A percentile compares a stretch with the other conserved stretches of the same genome.
Evolutionary conservation across 73 alveolate species (phyloP).

Genomic region (Tetrahymena elliotti): DNA sequence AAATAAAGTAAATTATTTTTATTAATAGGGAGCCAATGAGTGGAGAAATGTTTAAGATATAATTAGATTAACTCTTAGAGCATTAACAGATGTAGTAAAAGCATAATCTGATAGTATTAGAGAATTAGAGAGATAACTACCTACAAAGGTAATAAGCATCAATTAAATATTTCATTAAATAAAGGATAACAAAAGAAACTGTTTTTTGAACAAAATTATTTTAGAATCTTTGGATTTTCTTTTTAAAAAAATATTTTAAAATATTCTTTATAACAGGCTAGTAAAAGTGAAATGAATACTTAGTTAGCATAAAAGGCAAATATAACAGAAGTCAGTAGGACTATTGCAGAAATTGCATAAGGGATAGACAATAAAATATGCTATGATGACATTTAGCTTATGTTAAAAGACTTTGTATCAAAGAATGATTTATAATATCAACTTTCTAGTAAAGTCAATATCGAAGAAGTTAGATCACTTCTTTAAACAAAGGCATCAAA

Average conservation of each 20-base stretch:
- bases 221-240: background rate
- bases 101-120: slow-evolving; percentile 36
- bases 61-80: slow-evolving; percentile 45
- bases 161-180: background rate
- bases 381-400: slow-evolving; percentile 27
- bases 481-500: slow-evolving; percentile 70
- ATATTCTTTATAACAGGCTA: background rate
- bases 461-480: slow-evolving; percentile 56
- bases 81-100: slow-evolving; percentile 40
- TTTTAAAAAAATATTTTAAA: background rate
- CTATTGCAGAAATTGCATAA: slow-evolving; percentile 59
- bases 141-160: slow-evolving; percentile 22
- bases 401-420: slow-evolving; percentile 45
- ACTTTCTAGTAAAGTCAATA: slow-evolving; percentile 32
- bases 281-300: slow-evolving; percentile 24
- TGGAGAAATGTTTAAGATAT: slow-evolving; percentile 59
- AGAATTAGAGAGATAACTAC: slow-evolving; percentile 50
- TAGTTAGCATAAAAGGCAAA: slow-evolving; percentile 46
- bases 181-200: background rate
- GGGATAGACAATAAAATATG: slow-evolving; percentile 40
- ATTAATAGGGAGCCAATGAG: slow-evolving; percentile 31
- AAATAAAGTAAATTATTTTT: too few relatives aligned
- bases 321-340: slow-evolving; percentile 40
- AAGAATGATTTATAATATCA: slow-evolving; percentile 34
- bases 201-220: background rate